Base-by-base conservation (phyloP, 192 early-diverging fungal genomes). In the Gigaspora rosea region DNA sequence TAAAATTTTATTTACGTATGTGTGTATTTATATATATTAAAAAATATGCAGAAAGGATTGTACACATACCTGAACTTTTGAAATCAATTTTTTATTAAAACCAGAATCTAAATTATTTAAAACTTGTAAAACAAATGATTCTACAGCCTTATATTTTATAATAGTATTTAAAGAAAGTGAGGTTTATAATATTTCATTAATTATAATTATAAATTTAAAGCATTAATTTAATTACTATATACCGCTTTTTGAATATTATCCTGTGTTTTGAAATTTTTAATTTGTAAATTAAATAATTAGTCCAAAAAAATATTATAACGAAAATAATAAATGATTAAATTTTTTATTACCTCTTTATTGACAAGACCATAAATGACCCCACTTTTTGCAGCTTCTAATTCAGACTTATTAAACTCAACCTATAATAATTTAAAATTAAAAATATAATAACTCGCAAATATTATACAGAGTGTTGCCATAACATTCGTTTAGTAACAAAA, bases 371-470 rank as follows among this genome's bases (percentile, higher is more conserved):
- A 88, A 59, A 89, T 87, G 11, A 89, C 86, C 32, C 85, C 82
- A 75, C 86, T 87, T 80, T 88, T 87, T 33, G 88, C 88, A 70
- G 86, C 88, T 57, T 87, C 88, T 33, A 89, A 64, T 22, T 78
- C 79, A 67, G 84, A 78, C 22, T 78, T 76, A 16, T 85, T 82
- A 75, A 88, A 86, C 8, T 80, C 80, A 61, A 20, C 50, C 36
- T 13, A 57, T 36, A 22, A 16, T 54, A 16, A 77, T 67, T n/a
- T 15, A 58, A 16, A 79, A 52, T 20, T 35, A 48, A 33, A 12
- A 62, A 22, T 20, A 41, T 12, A 22, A n/a, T n/a, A n/a, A 1
- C 27, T 5, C 9, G 62, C 1, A 36, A 33, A 35, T 10, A n/a
- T 15, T 15, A 63, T 22, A 5, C 8, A 33, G 16, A 8, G 1